Evolutionary conservation across 1,139 yeast genomes (phyloP).

Genomic region (Candida buenavistaensis): DNA sequence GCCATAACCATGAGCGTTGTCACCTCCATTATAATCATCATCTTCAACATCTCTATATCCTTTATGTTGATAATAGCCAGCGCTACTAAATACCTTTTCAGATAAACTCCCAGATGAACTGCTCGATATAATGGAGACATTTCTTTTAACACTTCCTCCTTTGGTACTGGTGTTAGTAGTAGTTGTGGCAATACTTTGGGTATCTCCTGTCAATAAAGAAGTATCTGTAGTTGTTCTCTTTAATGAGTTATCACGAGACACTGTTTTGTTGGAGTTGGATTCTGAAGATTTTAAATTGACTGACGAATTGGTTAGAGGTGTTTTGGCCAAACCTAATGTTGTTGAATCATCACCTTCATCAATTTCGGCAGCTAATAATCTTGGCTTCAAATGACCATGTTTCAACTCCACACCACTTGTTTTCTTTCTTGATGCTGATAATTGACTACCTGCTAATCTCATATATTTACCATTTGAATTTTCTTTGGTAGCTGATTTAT

Average conservation of each 20-base stretch:
- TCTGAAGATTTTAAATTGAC: conserved; percentile 9
- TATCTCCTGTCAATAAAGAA: conserved; percentile 20
- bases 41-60: conserved; percentile 34
- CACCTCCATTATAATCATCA: conserved; percentile 19
- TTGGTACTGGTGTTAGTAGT: conserved; percentile 8
- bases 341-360: conserved; percentile 55
- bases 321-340: conserved; percentile 11
- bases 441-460: conserved; percentile 28
- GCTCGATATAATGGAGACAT: conserved; percentile 11
- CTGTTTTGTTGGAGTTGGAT: conserved; percentile 8
- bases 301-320: conserved; percentile 3
- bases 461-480: conserved; percentile 32
- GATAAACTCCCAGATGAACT: conserved; percentile 20
- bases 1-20: conserved; percentile 6
- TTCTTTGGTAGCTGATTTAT: conserved; percentile 28
- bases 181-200: conserved; percentile 21
- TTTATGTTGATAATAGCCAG: conserved; percentile 47
- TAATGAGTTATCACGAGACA: conserved; percentile 23
- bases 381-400: conserved; percentile 74
- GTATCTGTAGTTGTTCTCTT: conserved; percentile 33
- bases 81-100: conserved; percentile 23
- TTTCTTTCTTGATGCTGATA: conserved; percentile 21
- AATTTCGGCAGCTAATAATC: conserved; percentile 74
- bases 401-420: conserved; percentile 62
- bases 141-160: conserved; percentile 7